Conservation (phyloP, 2,329 filamentous ascomycete genomes). For the Plenodomus lindquistii region DNA sequence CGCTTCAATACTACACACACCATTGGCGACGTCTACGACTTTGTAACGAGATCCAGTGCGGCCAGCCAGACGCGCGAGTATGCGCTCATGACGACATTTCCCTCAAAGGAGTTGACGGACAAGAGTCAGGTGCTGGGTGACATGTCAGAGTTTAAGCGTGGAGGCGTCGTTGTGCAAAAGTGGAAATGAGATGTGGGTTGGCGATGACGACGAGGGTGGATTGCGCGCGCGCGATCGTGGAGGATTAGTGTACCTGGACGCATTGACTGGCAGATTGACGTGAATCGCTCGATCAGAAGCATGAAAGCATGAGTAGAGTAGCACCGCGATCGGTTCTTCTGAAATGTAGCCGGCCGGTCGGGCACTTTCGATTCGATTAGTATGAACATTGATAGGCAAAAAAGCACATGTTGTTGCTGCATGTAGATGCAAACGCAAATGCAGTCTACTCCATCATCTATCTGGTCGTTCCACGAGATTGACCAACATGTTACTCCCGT, state of each 20-base stretch:
- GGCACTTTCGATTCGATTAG: too few species aligned
- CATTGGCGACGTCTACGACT: constrained; percentile 75
- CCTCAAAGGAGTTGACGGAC: constrained; percentile 77
- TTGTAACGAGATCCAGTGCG: constrained; percentile 68
- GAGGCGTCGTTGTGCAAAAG: constrained; percentile 60
- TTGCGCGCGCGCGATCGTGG: not conserved
- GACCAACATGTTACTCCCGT: too few species aligned
- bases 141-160: constrained; percentile 55
- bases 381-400: too few species aligned
- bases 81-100: constrained; percentile 81
- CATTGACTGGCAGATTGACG: not conserved
- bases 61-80: constrained; percentile 63
- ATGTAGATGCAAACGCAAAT: too few species aligned
- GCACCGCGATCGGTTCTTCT: too few species aligned
- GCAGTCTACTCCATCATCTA: too few species aligned
- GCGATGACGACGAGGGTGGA: not conserved
- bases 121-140: constrained; percentile 56
- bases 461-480: too few species aligned
- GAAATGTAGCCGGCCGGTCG: too few species aligned
- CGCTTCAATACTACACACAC: constrained; percentile 82
- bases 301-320: not conserved
- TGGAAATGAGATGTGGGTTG: constrained; percentile 45
- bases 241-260: not conserved
- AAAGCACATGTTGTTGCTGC: too few species aligned
- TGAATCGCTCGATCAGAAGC: not conserved